Evolutionary conservation across 768 basidiomycete species (phyloP).

Genomic region (Suillus sp.): DNA sequence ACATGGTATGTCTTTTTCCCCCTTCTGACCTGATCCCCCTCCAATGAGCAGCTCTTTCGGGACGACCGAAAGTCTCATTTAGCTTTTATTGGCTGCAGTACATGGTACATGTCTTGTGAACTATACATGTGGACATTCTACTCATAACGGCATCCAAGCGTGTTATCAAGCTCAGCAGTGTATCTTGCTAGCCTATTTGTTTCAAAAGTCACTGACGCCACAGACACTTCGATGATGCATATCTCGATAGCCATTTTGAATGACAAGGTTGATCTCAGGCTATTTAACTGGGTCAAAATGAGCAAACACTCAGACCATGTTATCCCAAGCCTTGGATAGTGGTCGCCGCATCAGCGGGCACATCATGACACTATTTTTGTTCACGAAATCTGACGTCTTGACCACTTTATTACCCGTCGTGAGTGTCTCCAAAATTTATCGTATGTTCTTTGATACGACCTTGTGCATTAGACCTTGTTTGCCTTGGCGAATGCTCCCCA

Average conservation of each 20-base stretch:
- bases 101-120: no score
- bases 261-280: neutral
- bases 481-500: slow-evolving; percentile 27
- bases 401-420: slow-evolving; percentile 14
- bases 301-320: neutral
- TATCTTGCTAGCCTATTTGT: neutral
- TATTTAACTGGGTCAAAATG: slow-evolving; percentile 4
- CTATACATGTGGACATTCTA: neutral
- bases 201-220: neutral
- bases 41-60: no score
- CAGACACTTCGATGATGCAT: neutral
- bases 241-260: neutral
- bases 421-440: neutral
- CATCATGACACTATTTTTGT: slow-evolving; percentile 14
- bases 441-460: neutral
- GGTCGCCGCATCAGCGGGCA: slow-evolving; percentile 13
- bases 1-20: no score
- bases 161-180: neutral
- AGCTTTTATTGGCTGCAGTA: neutral
- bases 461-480: slow-evolving; percentile 27
- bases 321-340: slow-evolving; percentile 3
- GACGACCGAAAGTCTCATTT: neutral
- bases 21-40: neutral
- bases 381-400: slow-evolving; percentile 14
- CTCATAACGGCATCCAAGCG: neutral